phyloP scores from a whole-genome alignment of 148 eudicot species.

The Rhododendron vialii region DNA sequence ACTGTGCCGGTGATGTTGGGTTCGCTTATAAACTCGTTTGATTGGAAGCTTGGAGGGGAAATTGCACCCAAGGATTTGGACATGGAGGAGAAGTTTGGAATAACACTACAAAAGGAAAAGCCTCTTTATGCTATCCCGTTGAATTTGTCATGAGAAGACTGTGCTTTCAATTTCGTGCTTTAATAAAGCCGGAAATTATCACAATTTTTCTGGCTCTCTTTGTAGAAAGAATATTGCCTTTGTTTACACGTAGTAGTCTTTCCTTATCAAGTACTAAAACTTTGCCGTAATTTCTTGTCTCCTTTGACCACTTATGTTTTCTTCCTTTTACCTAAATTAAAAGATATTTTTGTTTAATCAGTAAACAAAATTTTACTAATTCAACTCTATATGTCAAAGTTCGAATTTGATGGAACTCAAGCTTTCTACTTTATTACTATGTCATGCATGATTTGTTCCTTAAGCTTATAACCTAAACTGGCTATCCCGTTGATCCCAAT shows the following conservation, averaged over 20 bases:
- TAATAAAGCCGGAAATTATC: not conserved
- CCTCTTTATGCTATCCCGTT: slow-evolving; percentile 8
- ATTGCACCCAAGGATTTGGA: slow-evolving; percentile 9
- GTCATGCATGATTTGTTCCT: no score
- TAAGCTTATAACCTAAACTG: no score
- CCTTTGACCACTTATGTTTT: no score
- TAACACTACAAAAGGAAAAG: slow-evolving; percentile 9
- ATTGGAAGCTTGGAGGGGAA: slow-evolving; percentile 13
- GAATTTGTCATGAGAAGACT: not conserved
- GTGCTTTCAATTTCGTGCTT: not conserved
- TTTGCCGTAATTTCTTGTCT: not conserved
- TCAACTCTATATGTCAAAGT: no score
- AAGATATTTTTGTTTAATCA: no score
- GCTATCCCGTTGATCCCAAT: no score
- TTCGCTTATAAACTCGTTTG: slow-evolving; percentile 9
- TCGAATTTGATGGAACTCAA: no score
- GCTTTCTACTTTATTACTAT: no score
- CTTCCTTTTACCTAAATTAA: no score
- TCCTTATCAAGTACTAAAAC: not conserved
- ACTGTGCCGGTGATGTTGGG: slow-evolving; percentile 15
- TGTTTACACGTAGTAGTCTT: not conserved
- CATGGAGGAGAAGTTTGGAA: slow-evolving; percentile 15
- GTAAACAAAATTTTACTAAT: no score
- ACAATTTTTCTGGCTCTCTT: not conserved
- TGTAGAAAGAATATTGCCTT: not conserved